Percentiles rank a stretch among this genome's conserved stretches.
Conservation (phyloP, 768 basidiomycete genomes). For the Naganishia randhawae region DNA sequence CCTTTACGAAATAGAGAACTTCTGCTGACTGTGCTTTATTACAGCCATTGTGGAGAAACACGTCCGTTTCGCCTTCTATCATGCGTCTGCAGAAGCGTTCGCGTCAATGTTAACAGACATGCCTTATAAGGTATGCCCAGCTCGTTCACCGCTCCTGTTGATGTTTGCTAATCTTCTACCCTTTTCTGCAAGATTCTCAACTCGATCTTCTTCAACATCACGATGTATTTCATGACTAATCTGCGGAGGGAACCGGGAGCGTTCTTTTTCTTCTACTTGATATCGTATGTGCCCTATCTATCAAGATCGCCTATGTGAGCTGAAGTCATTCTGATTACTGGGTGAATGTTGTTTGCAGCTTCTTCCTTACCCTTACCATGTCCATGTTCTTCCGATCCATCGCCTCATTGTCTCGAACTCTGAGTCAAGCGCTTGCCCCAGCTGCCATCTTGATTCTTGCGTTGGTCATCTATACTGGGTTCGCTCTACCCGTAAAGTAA, state of each 20-base stretch:
- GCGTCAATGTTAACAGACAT: constrained; percentile 49
- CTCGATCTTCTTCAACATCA: constrained; percentile 49
- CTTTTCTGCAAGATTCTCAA: constrained; percentile 21
- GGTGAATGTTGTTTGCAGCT: constrained; percentile 52
- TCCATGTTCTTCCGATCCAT: constrained; percentile 59
- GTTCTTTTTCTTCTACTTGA: constrained; percentile 54
- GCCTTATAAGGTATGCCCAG: constrained; percentile 41
- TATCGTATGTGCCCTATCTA: background rate
- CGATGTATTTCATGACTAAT: constrained; percentile 55
- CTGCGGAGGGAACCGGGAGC: constrained; percentile 54
- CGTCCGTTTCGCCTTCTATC: constrained; percentile 57
- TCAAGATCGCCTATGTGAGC: no score
- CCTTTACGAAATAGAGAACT: constrained; percentile 44
- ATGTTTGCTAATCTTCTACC: background rate
- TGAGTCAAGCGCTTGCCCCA: constrained; percentile 63
- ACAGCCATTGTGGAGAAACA: constrained; percentile 53
- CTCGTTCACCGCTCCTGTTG: no score
- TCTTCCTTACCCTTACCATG: constrained; percentile 58
- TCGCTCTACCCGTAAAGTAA: constrained; percentile 52
- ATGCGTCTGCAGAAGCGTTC: constrained; percentile 54
- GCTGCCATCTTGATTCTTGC: constrained; percentile 69
- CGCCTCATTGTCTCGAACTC: constrained; percentile 63
- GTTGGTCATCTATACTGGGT: constrained; percentile 58
- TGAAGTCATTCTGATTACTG: background rate
- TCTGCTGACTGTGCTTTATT: background rate